These are phyloP conservation scores for Hypoxylon rickii DNA, from an alignment of 495 filamentous ascomycete genomes.

Conservation along the genomic window DNA sequence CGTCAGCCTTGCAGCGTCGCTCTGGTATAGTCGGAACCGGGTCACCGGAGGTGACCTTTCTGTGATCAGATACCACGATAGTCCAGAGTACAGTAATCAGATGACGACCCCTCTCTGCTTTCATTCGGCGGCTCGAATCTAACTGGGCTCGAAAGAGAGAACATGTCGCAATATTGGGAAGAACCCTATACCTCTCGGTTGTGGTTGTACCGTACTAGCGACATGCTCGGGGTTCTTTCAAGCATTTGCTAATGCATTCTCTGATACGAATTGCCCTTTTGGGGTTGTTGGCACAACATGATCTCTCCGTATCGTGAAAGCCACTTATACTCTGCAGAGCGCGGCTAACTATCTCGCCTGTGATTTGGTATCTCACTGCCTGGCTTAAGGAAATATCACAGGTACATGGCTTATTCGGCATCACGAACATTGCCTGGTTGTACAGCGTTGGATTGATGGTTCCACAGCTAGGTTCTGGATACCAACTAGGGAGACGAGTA, in stretches of 20 bases:
- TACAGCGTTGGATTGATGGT: neutral
- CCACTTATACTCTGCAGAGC: constrained; percentile 1
- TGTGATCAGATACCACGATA: constrained; percentile 21
- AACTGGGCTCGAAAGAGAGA: constrained; percentile 14
- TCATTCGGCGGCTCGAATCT: constrained; percentile 6
- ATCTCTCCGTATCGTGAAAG: neutral
- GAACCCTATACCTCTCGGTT: constrained; percentile 11
- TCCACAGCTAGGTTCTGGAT: neutral
- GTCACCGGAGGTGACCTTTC: constrained; percentile 22
- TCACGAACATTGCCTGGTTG: neutral
- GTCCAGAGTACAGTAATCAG: constrained; percentile 33
- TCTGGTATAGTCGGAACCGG: constrained; percentile 19
- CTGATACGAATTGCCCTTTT: neutral
- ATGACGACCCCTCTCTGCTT: constrained; percentile 29
- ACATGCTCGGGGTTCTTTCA: constrained; percentile 9
- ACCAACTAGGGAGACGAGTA: too few species aligned
- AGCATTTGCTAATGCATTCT: too few species aligned
- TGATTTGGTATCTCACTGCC: neutral
- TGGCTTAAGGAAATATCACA: neutral
- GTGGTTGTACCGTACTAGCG: constrained; percentile 23
- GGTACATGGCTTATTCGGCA: neutral
- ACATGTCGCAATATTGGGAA: constrained; percentile 28
- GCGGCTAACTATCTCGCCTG: constrained; percentile 19
- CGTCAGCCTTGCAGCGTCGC: constrained; percentile 16
- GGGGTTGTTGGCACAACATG: neutral